A percentile compares a stretch with the other conserved stretches of the same genome.
Evolutionary conservation across 1,284 basidiomycete species (phyloP).

Genomic region (Ustilago trichophora): DNA sequence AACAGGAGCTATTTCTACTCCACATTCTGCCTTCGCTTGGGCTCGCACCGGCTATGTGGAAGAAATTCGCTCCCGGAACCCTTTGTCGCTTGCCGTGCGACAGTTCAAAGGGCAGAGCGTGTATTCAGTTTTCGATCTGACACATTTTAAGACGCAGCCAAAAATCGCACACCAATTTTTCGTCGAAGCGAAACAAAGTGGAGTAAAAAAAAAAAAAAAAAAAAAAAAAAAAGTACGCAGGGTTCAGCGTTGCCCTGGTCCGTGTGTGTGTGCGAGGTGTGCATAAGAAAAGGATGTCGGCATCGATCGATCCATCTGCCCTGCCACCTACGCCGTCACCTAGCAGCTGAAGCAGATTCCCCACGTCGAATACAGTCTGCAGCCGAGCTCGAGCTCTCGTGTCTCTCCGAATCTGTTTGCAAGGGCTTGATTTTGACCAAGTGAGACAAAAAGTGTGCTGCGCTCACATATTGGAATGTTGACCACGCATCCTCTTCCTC

Average conservation of each 20-base stretch:
- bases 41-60: not conserved
- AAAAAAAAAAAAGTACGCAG: not conserved
- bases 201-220: not conserved
- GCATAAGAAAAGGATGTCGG: not conserved
- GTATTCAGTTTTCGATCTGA: not conserved
- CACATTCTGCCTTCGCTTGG: not conserved
- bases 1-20: no score
- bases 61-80: conserved; percentile 1
- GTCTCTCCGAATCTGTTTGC: not conserved
- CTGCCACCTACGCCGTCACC: no score
- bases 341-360: not conserved
- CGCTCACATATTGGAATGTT: not conserved
- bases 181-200: not conserved
- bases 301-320: not conserved
- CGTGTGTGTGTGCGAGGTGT: no score
- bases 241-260: conserved; percentile 1
- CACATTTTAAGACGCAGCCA: not conserved
- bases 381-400: not conserved
- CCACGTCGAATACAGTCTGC: no score
- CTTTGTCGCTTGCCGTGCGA: no score
- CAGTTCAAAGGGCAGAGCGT: no score
- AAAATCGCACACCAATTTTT: no score
- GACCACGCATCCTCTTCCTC: not conserved
- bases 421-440: no score
- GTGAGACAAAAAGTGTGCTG: no score